phyloP scores from a whole-genome alignment of 805 yeast genomes.

The Myxozyma neotropica region DNA sequence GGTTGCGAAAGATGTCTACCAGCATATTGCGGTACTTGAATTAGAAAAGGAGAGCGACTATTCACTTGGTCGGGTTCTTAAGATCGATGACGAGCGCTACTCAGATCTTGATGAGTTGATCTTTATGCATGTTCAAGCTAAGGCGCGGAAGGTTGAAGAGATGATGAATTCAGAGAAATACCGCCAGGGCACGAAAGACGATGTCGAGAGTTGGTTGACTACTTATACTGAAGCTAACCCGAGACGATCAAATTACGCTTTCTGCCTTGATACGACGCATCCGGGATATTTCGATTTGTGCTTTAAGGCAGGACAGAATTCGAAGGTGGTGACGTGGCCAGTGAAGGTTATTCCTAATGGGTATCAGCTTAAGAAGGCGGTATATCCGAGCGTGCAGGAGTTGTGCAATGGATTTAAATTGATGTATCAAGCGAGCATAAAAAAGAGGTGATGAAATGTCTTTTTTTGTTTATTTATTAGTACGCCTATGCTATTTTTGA shows the following conservation, averaged over 20 bases:
- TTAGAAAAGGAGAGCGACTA: conserved; percentile 64
- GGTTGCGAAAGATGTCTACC: conserved; percentile 85
- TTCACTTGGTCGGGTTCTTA: conserved; percentile 58
- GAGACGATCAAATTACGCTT: conserved; percentile 84
- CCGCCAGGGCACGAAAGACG: conserved; percentile 74
- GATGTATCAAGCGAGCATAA: conserved; percentile 35
- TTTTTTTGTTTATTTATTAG: not conserved
- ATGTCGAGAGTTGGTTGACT: conserved; percentile 83
- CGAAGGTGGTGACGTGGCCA: conserved; percentile 74
- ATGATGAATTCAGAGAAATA: conserved; percentile 87
- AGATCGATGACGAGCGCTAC: conserved; percentile 70
- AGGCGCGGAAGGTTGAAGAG: conserved; percentile 79
- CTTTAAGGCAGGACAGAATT: conserved; percentile 66
- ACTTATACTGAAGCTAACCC: conserved; percentile 91
- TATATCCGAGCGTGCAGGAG: conserved; percentile 85
- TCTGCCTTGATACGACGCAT: conserved; percentile 82
- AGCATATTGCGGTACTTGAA: conserved; percentile 86
- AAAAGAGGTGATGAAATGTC: conserved; percentile 1
- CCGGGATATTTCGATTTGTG: conserved; percentile 93
- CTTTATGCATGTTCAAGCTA: conserved; percentile 80
- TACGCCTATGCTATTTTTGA: not conserved
- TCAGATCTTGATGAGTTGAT: conserved; percentile 92
- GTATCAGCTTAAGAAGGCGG: conserved; percentile 65
- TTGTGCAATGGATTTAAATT: conserved; percentile 95
- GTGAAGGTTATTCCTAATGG: conserved; percentile 91